Percentiles rank a stretch among this genome's conserved stretches.
phyloP scores from a whole-genome alignment of 2,329 filamentous ascomycete species.

The Colletotrichum tropicicola region DNA sequence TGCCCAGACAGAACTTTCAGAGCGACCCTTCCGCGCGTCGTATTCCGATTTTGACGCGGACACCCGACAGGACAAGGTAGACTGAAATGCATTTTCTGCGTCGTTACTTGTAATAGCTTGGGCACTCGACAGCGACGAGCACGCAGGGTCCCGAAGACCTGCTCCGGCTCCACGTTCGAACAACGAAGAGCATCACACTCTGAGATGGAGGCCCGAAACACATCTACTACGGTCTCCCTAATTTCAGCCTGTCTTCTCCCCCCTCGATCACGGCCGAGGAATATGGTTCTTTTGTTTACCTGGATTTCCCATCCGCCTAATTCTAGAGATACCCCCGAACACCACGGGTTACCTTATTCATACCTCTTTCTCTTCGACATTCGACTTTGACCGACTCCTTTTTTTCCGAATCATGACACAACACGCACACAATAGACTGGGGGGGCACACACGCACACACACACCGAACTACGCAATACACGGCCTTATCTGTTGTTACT shows the following conservation, averaged over 20 bases:
- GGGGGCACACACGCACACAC: not conserved
- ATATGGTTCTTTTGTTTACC: slow-evolving; percentile 21
- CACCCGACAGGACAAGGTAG: not conserved
- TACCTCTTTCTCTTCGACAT: not conserved
- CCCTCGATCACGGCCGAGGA: slow-evolving; percentile 2
- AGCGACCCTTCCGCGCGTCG: not conserved
- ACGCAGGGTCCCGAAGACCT: slow-evolving; percentile 1
- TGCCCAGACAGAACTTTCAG: slow-evolving; percentile 14
- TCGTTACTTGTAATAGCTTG: slow-evolving; percentile 14
- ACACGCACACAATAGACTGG: slow-evolving; percentile 24
- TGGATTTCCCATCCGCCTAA: slow-evolving; percentile 27
- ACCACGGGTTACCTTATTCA: slow-evolving; percentile 24
- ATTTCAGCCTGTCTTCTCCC: not conserved
- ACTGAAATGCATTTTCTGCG: slow-evolving; percentile 6
- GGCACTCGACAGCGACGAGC: slow-evolving; percentile 12
- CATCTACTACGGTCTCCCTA: not conserved
- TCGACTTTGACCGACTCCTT: slow-evolving; percentile 7
- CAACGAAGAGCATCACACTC: not conserved
- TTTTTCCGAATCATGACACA: slow-evolving; percentile 26
- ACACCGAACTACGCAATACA: slow-evolving; percentile 18
- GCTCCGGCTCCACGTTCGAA: slow-evolving; percentile 8
- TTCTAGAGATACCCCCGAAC: slow-evolving; percentile 34
- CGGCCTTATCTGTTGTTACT: slow-evolving; percentile 14
- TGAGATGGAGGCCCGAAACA: slow-evolving; percentile 3
- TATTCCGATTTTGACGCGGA: not conserved